Conservation (phyloP, 2,329 filamentous ascomycete genomes). For the Chrysoporthe cubensis region DNA sequence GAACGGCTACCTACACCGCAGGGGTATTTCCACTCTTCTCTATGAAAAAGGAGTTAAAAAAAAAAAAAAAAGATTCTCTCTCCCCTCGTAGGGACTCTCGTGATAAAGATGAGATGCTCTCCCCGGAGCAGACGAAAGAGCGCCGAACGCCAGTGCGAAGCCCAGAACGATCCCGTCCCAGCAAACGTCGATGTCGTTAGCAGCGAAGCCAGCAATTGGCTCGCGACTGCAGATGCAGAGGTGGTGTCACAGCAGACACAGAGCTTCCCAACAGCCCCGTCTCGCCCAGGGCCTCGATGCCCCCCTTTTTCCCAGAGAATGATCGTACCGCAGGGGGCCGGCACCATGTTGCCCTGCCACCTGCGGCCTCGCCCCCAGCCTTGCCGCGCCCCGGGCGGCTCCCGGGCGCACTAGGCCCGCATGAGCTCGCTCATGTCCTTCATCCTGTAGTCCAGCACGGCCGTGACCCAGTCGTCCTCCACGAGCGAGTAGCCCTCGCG, state of each 20-base stretch:
- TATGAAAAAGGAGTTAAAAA: neutral
- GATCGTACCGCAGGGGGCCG: no score
- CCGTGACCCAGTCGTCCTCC: slow-evolving; percentile 66
- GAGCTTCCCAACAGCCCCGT: neutral
- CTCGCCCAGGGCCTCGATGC: neutral
- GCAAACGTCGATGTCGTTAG: neutral
- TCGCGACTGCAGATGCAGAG: neutral
- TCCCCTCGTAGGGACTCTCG: neutral
- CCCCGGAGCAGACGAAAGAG: slow-evolving; percentile 2
- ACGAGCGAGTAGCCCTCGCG: slow-evolving; percentile 66
- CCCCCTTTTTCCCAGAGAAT: neutral
- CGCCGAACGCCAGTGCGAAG: slow-evolving; percentile 1
- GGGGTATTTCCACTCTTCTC: slow-evolving; percentile 24
- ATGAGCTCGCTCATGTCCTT: slow-evolving; percentile 63
- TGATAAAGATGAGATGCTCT: neutral
- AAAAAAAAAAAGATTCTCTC: no score
- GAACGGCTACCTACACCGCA: slow-evolving; percentile 7
- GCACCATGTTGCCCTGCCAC: neutral
- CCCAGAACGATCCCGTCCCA: neutral
- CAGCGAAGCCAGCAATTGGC: neutral
- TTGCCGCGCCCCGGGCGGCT: slow-evolving; percentile 8
- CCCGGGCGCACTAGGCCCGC: slow-evolving; percentile 32
- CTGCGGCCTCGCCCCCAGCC: neutral
- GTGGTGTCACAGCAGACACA: neutral
- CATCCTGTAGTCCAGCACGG: slow-evolving; percentile 65